Evolutionary conservation across 306 rosid species (phyloP).

Genomic region (Prunus mongolica): DNA sequence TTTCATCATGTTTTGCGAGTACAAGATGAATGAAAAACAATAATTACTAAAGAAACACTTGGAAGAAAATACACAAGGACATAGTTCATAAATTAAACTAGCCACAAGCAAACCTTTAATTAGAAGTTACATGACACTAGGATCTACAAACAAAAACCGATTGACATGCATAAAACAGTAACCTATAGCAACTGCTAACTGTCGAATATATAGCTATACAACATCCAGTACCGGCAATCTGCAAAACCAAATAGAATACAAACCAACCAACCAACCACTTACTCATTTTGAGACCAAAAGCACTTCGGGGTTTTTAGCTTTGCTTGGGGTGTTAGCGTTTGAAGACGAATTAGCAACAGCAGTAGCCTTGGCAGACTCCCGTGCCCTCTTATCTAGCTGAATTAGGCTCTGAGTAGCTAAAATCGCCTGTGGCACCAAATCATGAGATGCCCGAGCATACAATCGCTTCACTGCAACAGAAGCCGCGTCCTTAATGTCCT

Average conservation of each 20-base stretch:
- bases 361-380: slow-evolving; percentile 39
- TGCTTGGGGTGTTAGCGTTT: slow-evolving; percentile 75
- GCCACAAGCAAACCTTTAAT: not conserved
- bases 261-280: slow-evolving; percentile 4
- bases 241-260: slow-evolving; percentile 12
- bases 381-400: slow-evolving; percentile 69
- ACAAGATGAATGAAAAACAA: not conserved
- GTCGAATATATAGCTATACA: slow-evolving; percentile 38
- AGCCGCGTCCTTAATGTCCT: slow-evolving; percentile 74
- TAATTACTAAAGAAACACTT: not conserved
- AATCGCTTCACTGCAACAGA: slow-evolving; percentile 59
- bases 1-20: not conserved
- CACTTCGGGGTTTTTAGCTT: slow-evolving; percentile 81
- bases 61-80: not conserved
- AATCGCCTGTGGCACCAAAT: slow-evolving; percentile 83
- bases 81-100: not conserved
- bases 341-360: slow-evolving; percentile 46
- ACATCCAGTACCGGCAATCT: slow-evolving; percentile 34
- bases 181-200: slow-evolving; percentile 35
- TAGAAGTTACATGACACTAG: not conserved
- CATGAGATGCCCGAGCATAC: slow-evolving; percentile 86
- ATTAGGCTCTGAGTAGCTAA: slow-evolving; percentile 87
- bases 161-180: slow-evolving; percentile 36
- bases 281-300: slow-evolving; percentile 80
- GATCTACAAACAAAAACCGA: slow-evolving; percentile 26